Evolutionary conservation across 2,329 filamentous ascomycete genomes (phyloP), one percentile per base, ranked within the genome.

Genomic region (Cladosporium colombiae): DNA sequence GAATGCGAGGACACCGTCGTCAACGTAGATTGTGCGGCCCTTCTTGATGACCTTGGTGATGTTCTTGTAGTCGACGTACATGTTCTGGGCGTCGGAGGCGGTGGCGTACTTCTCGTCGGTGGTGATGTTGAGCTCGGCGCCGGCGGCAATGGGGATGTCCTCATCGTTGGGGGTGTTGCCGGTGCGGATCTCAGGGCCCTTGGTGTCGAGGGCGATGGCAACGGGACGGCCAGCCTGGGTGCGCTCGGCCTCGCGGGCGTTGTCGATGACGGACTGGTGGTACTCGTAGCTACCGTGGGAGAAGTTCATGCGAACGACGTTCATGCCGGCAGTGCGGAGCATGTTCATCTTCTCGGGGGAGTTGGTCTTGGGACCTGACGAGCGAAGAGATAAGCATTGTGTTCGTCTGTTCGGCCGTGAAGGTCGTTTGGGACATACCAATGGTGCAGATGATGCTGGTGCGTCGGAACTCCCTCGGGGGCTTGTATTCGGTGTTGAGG

Each of bases 301-400:
- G 81, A 98, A 98, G 90, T 99, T 99, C 95, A 99, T 99, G 84
- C 95, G 94, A 74, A 98, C 95, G 73, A 99, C 93, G 83, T 98
- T 98, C 76, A 98, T 89, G 82, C 95, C 95, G 71, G 90, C 90
- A 83, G 70, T 72, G 74, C 94, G 92, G 75, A 99, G 91, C 80
- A 89, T 87, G 83, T 98, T 98, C 84, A 99, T 96, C 81, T 93
- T 93, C 84, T 97, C 91, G 66, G 93, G 90, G 44, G 92, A 96
- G 86, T 99, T 99, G 75, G 95, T 99, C 89, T 98, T 99, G 78
- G 95, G 95, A 69, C 95, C 86, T 75, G 61, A 16, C 10, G 49
- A 52, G 6, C 27, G 16, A 21, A 13, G 14, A 29, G 25, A 31
- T 65, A 25, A 61, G 49, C 46, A 55, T 55, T 7, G 18, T 61